A percentile compares a stretch with the other conserved stretches of the same genome.
Evolutionary conservation across 176 grass and related monocot genomes (phyloP).

Genomic region (Elaeis guineensis): DNA sequence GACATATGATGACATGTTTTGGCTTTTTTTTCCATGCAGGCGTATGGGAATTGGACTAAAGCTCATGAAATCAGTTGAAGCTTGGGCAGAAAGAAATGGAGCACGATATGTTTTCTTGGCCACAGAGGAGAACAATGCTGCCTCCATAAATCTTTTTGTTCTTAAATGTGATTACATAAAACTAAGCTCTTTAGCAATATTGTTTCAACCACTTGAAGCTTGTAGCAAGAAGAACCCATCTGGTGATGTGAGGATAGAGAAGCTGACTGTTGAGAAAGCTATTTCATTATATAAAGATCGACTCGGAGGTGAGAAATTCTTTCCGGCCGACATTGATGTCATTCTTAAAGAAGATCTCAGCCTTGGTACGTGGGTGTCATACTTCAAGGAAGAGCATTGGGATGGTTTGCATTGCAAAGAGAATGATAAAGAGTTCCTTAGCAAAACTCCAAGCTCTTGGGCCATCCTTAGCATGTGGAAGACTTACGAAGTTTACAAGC

Average conservation of each 20-base stretch:
- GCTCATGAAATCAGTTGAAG: constrained; percentile 13
- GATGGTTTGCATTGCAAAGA: no score
- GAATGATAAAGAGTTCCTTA: neutral
- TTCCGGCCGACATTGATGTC: constrained; percentile 1
- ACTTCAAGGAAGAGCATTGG: constrained; percentile 3
- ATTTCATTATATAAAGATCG: constrained; percentile 4
- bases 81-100: constrained; percentile 10
- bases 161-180: constrained; percentile 4
- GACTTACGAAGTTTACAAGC: constrained; percentile 8
- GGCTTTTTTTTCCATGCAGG: neutral
- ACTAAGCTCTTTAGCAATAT: constrained; percentile 2
- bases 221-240: neutral
- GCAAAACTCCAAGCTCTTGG: constrained; percentile 2
- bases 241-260: constrained; percentile 3
- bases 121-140: constrained; percentile 8
- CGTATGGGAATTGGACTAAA: constrained; percentile 14
- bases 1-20: neutral
- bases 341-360: constrained; percentile 2
- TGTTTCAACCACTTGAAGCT: neutral
- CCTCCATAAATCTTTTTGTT: constrained; percentile 10
- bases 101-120: constrained; percentile 6
- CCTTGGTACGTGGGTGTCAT: constrained; percentile 17
- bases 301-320: constrained; percentile 8
- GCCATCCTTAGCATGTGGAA: constrained; percentile 22
- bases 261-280: constrained; percentile 11